Base-by-base conservation (phyloP, 208 protist species). In the Dictyostelium gargantuum region DNA sequence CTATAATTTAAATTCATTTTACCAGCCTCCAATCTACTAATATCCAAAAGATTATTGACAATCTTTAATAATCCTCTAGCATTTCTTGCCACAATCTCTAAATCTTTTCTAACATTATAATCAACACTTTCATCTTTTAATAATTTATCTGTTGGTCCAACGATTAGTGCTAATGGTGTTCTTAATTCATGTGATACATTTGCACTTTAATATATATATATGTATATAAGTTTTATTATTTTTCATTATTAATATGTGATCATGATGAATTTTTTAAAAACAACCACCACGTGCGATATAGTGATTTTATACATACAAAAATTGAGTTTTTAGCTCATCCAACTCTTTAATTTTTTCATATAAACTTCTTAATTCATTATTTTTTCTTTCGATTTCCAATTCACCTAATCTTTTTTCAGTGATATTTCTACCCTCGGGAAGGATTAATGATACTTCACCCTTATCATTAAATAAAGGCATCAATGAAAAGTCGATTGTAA, bases 151-250 rank as follows among this genome's bases (percentile, higher is more conserved):
- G 74, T 82, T 42, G 93, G 93, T 40, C 84, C 91, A 19, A 94
- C 44, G 46, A 95, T 95, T n/a, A 95, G 84, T 35, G 93, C 74
- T 21, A 95, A 58, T 40, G 93, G 93, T 80, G 92, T 95, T 73
- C 92, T 85, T 56, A 95, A 94, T 77, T 95, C 93, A 54, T 95
- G 93, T 40, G 81, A 93, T 35, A 95, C 63, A 86, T 94, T 95
- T 61, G 92, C 81, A 86, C 81, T 86, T 26, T 11, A 46, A 11
- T 42, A 73, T n/a, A 23, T 46, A 46, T 26, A n/a, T 73, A 38
- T 38, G 42, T 46, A 46, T 26, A n/a, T 73, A 38, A 21, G 42
- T 46, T 13, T 73, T 73, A 26, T 73, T 73, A 11, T 44, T 44
- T 42, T 44, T 42, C 23, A 23, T 42, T 54, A 1, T 54, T 54